Percentiles rank a stretch among this genome's conserved stretches.
phyloP scores from a whole-genome alignment of 352 stramenopile genomes.

The Globisporangium splendens region DNA sequence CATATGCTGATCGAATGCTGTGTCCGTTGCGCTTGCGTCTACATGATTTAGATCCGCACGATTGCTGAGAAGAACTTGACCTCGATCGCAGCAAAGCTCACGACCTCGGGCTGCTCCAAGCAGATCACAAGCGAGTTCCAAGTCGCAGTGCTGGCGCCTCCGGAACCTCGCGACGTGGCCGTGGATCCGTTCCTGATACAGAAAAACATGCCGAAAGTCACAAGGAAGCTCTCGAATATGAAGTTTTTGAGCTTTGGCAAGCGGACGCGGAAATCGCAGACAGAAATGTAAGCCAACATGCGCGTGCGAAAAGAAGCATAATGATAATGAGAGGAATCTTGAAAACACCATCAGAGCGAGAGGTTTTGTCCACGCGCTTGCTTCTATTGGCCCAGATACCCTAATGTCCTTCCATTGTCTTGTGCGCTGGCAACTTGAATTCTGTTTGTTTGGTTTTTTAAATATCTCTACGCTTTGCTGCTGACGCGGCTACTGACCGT shows the following conservation, averaged over 20 bases:
- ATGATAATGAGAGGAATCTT: too few species aligned
- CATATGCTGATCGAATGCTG: too few species aligned
- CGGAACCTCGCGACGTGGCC: constrained; percentile 5
- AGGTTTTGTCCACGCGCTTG: too few species aligned
- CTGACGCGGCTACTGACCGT: constrained; percentile 5
- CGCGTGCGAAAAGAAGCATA: background rate
- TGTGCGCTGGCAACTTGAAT: too few species aligned
- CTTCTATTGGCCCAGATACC: too few species aligned
- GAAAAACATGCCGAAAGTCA: constrained; percentile 33
- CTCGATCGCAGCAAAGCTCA: constrained; percentile 68
- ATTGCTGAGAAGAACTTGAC: constrained; percentile 72
- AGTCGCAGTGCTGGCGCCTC: constrained; percentile 30
- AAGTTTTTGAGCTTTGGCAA: constrained; percentile 75
- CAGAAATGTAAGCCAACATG: constrained; percentile 21
- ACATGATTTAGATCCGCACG: constrained; percentile 45
- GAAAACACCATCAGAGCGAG: too few species aligned
- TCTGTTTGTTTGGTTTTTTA: constrained; percentile 5
- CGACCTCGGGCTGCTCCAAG: constrained; percentile 30
- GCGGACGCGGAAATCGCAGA: constrained; percentile 39
- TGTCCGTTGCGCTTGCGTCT: background rate
- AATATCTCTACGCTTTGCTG: constrained; percentile 17
- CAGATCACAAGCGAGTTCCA: constrained; percentile 56
- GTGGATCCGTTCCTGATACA: constrained; percentile 26
- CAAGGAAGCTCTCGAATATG: constrained; percentile 79
- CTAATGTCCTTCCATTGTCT: too few species aligned